These are phyloP conservation scores for Rhododendron kiyosumense DNA, from an alignment of 148 eudicot species.

Conservation along the genomic window DNA sequence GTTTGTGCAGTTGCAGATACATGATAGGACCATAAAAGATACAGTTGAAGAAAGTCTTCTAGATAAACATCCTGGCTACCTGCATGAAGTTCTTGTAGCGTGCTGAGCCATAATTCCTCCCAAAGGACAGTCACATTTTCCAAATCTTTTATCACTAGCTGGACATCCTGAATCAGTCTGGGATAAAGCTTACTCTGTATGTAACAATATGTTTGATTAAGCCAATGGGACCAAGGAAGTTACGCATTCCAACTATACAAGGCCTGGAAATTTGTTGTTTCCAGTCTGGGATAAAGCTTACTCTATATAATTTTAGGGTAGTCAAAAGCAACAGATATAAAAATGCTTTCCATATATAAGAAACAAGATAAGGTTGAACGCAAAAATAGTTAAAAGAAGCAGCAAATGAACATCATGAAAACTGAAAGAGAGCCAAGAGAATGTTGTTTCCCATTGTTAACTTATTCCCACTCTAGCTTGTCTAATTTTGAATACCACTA, in stretches of 20 bases:
- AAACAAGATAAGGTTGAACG: neutral
- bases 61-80: constrained; percentile 38
- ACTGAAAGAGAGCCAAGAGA: neutral
- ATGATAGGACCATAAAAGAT: neutral
- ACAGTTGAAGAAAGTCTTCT: neutral
- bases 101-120: constrained; percentile 99
- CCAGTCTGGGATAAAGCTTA: too few relatives aligned
- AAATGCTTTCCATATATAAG: neutral
- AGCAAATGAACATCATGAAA: neutral
- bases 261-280: too few relatives aligned
- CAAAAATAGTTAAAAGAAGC: neutral
- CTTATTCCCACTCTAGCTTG: neutral
- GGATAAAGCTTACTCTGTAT: constrained; percentile 89
- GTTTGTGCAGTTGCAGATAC: neutral
- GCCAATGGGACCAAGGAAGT: constrained; percentile 8
- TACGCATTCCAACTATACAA: neutral
- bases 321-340: constrained; percentile 1
- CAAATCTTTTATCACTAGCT: constrained; percentile 87
- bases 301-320: neutral
- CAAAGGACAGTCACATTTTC: constrained; percentile 97
- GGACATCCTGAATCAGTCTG: constrained; percentile 79
- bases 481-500: neutral
- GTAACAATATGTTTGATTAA: constrained; percentile 4
- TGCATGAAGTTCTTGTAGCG: constrained; percentile 96
- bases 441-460: neutral